phyloP scores from a whole-genome alignment of 192 early-diverging fungal genomes.

The Lobulomyces angularis region DNA sequence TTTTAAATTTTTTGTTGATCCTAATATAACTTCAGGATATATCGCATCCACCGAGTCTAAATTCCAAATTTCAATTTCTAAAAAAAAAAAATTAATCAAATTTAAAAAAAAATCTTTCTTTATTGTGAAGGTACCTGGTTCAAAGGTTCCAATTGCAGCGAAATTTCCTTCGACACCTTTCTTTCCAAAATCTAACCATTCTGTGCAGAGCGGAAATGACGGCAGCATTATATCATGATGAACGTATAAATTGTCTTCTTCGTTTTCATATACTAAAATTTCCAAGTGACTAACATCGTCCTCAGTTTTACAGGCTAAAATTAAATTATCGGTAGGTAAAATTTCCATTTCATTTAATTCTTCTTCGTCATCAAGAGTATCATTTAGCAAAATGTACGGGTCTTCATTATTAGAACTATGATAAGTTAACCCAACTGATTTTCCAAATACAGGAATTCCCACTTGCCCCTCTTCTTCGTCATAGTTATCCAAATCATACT shows the following conservation, averaged over 20 bases:
- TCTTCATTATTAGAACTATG: constrained; percentile 69
- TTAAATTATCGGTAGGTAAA: constrained; percentile 66
- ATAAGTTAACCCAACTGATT: constrained; percentile 78
- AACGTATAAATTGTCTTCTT: constrained; percentile 80
- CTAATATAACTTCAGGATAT: constrained; percentile 85
- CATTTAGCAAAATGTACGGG: constrained; percentile 66
- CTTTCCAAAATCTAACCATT: constrained; percentile 86
- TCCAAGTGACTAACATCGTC: constrained; percentile 95
- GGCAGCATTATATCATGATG: constrained; percentile 98
- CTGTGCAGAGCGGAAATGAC: constrained; percentile 84
- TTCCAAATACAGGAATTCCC: constrained; percentile 66
- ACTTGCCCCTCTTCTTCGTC: constrained; percentile 54
- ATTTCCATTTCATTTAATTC: constrained; percentile 76
- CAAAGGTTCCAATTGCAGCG: constrained; percentile 93
- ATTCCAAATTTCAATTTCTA: constrained; percentile 93
- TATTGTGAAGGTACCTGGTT: too few relatives aligned
- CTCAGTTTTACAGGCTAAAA: constrained; percentile 89
- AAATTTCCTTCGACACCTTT: constrained; percentile 58
- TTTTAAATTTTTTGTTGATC: constrained; percentile 26
- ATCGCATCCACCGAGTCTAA: constrained; percentile 80
- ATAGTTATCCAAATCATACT: constrained; percentile 88
- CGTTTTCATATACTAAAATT: constrained; percentile 77
- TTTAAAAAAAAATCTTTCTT: constrained; percentile 1
- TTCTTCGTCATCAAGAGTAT: constrained; percentile 53
- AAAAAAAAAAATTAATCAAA: background rate